These are phyloP conservation scores for Pisolithus thermaeus DNA, from an alignment of 1,284 basidiomycete genomes.

Conservation along the genomic window DNA sequence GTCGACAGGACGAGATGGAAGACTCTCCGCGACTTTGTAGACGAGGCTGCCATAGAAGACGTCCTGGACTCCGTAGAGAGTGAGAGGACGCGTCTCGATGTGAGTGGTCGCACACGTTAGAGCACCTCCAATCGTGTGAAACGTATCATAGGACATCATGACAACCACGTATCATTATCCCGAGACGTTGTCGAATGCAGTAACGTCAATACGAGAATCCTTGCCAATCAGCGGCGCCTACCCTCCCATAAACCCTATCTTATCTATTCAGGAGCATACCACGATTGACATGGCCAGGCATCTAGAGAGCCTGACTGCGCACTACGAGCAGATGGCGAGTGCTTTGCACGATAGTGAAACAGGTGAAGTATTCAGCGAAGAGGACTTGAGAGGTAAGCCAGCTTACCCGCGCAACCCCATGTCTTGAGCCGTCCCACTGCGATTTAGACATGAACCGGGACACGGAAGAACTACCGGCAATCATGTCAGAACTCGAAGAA, in stretches of 20 bases:
- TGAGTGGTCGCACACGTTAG: slow-evolving; percentile 30
- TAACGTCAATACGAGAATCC: slow-evolving; percentile 46
- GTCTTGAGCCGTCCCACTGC: background rate
- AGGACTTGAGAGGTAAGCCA: slow-evolving; percentile 58
- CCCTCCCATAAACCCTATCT: slow-evolving; percentile 41
- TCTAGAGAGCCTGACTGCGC: slow-evolving; percentile 60
- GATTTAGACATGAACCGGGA: slow-evolving; percentile 67
- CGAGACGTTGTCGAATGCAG: slow-evolving; percentile 50
- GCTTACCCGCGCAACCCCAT: background rate
- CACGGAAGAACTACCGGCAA: slow-evolving; percentile 65
- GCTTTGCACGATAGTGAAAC: slow-evolving; percentile 61
- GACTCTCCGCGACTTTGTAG: slow-evolving; percentile 74
- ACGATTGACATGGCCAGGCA: slow-evolving; percentile 64
- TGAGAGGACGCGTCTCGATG: slow-evolving; percentile 61
- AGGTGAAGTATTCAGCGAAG: slow-evolving; percentile 57
- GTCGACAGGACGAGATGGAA: slow-evolving; percentile 64
- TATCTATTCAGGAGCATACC: slow-evolving; percentile 53
- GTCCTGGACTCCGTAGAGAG: slow-evolving; percentile 64
- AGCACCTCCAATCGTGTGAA: slow-evolving; percentile 1
- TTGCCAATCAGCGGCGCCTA: slow-evolving; percentile 38
- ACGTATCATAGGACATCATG: slow-evolving; percentile 47
- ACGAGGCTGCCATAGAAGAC: slow-evolving; percentile 72
- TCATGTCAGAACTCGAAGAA: slow-evolving; percentile 66
- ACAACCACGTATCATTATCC: slow-evolving; percentile 61
- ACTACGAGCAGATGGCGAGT: slow-evolving; percentile 68